These are phyloP conservation scores for Plasmodium blacklocki DNA, from an alignment of 169 alveolate genomes.

Conservation along the genomic window DNA sequence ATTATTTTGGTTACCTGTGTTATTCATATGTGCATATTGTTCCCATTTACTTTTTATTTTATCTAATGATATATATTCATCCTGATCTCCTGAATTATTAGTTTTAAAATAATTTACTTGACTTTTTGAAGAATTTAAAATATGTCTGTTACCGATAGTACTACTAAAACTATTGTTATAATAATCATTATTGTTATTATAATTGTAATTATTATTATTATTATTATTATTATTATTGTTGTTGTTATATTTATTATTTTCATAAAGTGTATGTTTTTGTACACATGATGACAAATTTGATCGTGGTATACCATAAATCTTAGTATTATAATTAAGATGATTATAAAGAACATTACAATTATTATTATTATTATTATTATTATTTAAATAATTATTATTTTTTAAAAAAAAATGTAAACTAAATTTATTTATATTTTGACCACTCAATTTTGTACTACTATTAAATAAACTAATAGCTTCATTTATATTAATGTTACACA, in stretches of 20 bases:
- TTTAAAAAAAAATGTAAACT: slow-evolving; percentile 57
- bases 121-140: slow-evolving; percentile 37
- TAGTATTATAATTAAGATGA: slow-evolving; percentile 27
- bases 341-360: slow-evolving; percentile 10
- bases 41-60: slow-evolving; percentile 54
- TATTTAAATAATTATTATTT: slow-evolving; percentile 47
- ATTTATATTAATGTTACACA: slow-evolving; percentile 42
- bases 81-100: background rate
- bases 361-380: slow-evolving; percentile 14
- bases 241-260: background rate
- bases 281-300: slow-evolving; percentile 54
- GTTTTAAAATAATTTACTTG: slow-evolving; percentile 24
- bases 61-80: slow-evolving; percentile 34
- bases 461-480: slow-evolving; percentile 69
- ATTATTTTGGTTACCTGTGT: background rate
- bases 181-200: background rate
- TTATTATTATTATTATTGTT: background rate
- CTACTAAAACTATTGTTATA: background rate
- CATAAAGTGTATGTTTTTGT: slow-evolving; percentile 13
- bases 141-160: background rate
- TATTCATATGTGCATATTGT: slow-evolving; percentile 16
- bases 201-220: background rate
- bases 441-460: slow-evolving; percentile 49
- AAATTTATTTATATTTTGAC: slow-evolving; percentile 61
- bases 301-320: slow-evolving; percentile 53